Evolutionary conservation across 2,329 filamentous ascomycete species (phyloP), one percentile per base, ranked within the genome.

Genomic region (Apiospora koreana): DNA sequence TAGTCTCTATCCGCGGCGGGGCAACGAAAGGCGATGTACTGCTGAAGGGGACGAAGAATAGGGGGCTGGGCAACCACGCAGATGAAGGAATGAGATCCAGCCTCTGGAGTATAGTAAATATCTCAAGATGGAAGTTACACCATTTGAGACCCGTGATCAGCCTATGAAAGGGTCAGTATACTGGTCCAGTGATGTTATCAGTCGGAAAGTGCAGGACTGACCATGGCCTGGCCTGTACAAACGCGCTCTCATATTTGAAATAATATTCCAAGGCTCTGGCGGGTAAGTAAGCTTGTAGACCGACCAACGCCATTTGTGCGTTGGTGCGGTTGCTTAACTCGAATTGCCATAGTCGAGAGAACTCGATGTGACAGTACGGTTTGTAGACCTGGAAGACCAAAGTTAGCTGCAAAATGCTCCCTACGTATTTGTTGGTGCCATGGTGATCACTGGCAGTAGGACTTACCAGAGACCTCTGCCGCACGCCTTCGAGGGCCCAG

Each of bases 1-100:
- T 76, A 2, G 82, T 80, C 4, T 79, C 72, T 0, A 82, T 81
- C 0, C 82, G 78, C 2, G 84, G 83, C 1, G 86, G 87, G 0
- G 84, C 77, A 1, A 80, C 76, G 38, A 89, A 84, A 0, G 86
- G 86, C 0, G 87, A 89, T 16, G 82, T 78, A 9, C 79, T 74
- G 16, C 86, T 85, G 65, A 89, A 89, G 0, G 88, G 88, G 23
- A 90, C 75, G 73, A 89, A 89, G 76, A 85, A 90, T 6, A 77
- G 80, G 46, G 80, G 79, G 9, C 75, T 77, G 0, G 88, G 88
- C 2, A 89, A 77, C 77, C 77, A 79, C 9, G 78, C 79, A 16
- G 73, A 80, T 16, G 79, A 76, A 0, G 86, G 78, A 58, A 86
- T 78, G 18, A 90, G 77, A 8, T 84, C 85, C 9, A 87, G 78